Evolutionary conservation across 2,329 filamentous ascomycete genomes (phyloP), one percentile per base, ranked within the genome.

Genomic region (Anthostomella pinea): DNA sequence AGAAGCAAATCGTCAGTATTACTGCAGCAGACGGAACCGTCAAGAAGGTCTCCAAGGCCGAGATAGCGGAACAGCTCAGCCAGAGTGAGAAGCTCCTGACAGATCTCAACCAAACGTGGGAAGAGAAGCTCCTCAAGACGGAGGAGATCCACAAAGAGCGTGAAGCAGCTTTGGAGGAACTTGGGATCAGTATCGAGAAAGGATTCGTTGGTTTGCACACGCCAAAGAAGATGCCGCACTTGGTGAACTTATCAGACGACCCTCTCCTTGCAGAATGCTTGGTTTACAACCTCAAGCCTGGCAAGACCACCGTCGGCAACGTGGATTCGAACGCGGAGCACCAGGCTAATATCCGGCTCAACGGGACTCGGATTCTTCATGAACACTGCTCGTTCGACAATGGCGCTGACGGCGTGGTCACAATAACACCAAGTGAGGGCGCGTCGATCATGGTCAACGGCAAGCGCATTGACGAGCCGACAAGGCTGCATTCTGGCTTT

Each of bases 381-480:
- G 85, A 96, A 34, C 93, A 98, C 63, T 98, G 93, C 63, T 83
- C 77, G 1, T 96, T 98, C 57, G 91, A 98, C 49, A 95, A 98
- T 55, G 67, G 64, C 17, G 69, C 84, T 4, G 91, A 98, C 54
- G 93, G 91, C 36, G 81, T 86, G 3, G 93, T 98, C n/a, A 96
- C 88, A 0, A 72, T 98, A 14, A 77, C 94, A 20, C 93, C 93
- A 0, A 83, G 77, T 43, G 88, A 95, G 52, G 88, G 87, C n/a
- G 93, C 93, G 1, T 88, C 90, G 8, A 87, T 98, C 39, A 98
- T 98, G 93, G 88, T 98, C 34, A 98, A 98, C 55, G 93, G 93
- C 39, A 79, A 91, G 48, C 85, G 90, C 13, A 86, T 97, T 35
- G 81, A 89, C 35, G 89, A 90, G 54, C 83, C 90, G 1, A 89